Evolutionary conservation across 1,284 basidiomycete genomes (phyloP), one percentile per base, ranked within the genome.

Genomic region (Ustilago nuda): DNA sequence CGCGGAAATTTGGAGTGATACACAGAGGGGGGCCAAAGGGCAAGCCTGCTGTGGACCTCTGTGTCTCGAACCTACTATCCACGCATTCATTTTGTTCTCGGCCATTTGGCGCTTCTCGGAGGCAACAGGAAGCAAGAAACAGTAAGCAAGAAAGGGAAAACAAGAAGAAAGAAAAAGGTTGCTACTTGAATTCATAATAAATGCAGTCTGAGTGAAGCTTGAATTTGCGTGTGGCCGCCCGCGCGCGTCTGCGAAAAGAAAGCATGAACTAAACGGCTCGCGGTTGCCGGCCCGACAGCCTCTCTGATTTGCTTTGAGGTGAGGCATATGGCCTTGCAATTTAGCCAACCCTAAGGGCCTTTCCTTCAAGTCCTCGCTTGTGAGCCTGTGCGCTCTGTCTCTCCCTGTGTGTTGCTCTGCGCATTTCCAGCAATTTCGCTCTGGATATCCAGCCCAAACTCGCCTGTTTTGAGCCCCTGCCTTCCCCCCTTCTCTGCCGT

Each of bases 351-450:
- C 51, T 61, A 19, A 19, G 62, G 62, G 61, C 60, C 8, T 50
- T 15, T 11, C 36, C 36, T 37, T 45, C 17, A 9, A 61, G 48
- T 45, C 35, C 57, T 70, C 67, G 61, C 62, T 65, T 70, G 58
- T 43, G 63, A 51, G 43, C 43, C 19, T 45, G 43, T 45, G 43
- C 36, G 36, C 13, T 37, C 36, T 37, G 23, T 27, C 23, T 27
- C 23, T 27, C 3, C 23, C 3, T 27, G 23, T 27, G 23, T 32
- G 37, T 30, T 19, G 37, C 15, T n/a, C n/a, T 45, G 41, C 48
- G 48, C 48, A 50, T 35, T 65, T 66, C 63, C 56, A 66, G 59
- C 63, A 66, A 52, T 37, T 72, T 72, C 63, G 45, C 62, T 23
- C 19, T 45, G 23, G 37, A 50, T 50, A 30, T 45, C 43, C 23